Evolutionary conservation across 2,329 filamentous ascomycete genomes (phyloP), one percentile per base, ranked within the genome.

Genomic region (Colletotrichum zoysiae): DNA sequence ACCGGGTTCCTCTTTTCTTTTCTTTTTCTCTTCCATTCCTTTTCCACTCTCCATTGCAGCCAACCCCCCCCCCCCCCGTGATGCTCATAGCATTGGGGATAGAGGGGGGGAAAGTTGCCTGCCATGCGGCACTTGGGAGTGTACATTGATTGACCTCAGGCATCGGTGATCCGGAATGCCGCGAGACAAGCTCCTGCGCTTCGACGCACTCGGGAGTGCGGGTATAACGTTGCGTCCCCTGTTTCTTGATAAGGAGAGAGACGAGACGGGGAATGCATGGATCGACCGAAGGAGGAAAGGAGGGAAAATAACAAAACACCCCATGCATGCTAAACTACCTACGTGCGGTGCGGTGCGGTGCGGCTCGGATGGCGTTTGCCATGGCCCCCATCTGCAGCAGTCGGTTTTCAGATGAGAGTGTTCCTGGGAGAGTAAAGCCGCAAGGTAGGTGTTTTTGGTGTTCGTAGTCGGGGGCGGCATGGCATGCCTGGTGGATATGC

Each of bases 1-100:
- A 73, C 73, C 73, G 70, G 69, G 66, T 63, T 60, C 65, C 70
- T 69, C 65, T 69, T 60, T 56, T 69, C 53, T 14, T 50, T 38
- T 42, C 53, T 38, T 48, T 9, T 42, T 9, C 20, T 18, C 9
- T 50, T 38, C 40, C 53, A 26, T 48, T 44, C 7, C 38, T 46
- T 40, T 44, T 62, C 33, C 35, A n/a, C 50, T 42, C n/a, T 48
- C 46, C 38, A 53, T n/a, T 33, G 33, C 35, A 44, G 48, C 38
- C 23, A 53, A 4, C 50, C 50, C 61, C 46, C 26, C 9, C 8
- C n/a, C n/a, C n/a, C n/a, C n/a, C n/a, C n/a, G 50, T 64, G 69
- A 44, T 38, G 46, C 44, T 59, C 46, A 64, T 69, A 65, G 55
- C 46, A 55, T 69, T 55, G 59, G 53, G 69, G 46, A 51, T 67